Evolutionary conservation across 2,329 filamentous ascomycete species (phyloP).

Genomic region (Arthrobotrys sinensis): DNA sequence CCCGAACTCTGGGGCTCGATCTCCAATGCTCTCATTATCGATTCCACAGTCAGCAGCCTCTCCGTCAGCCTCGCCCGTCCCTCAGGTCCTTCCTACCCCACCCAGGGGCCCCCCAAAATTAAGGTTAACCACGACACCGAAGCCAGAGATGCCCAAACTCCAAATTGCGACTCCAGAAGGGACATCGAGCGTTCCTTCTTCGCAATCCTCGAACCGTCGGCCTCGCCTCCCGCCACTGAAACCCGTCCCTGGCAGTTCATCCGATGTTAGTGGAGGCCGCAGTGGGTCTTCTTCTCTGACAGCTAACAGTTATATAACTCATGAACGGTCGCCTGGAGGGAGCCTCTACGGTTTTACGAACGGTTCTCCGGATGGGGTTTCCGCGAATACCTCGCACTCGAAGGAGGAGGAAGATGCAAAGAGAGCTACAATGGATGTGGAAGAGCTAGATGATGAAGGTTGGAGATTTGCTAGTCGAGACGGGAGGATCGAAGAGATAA

Average conservation of each 20-base stretch:
- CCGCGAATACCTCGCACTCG: constrained; percentile 54
- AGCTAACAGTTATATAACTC: constrained; percentile 48
- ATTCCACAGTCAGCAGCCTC: constrained; percentile 61
- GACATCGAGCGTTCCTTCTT: constrained; percentile 56
- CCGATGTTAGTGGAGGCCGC: constrained; percentile 32
- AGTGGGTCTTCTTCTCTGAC: constrained; percentile 45
- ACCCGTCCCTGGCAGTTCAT: constrained; percentile 51
- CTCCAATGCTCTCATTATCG: constrained; percentile 62
- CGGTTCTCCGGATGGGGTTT: constrained; percentile 53
- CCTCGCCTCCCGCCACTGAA: constrained; percentile 49
- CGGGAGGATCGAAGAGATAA: constrained; percentile 87
- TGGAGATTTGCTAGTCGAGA: constrained; percentile 95
- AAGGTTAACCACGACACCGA: constrained; percentile 63
- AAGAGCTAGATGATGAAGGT: constrained; percentile 93
- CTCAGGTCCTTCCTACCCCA: constrained; percentile 51
- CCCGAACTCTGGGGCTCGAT: constrained; percentile 57
- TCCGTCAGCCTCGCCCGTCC: constrained; percentile 50
- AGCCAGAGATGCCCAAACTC: constrained; percentile 58
- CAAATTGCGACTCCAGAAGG: constrained; percentile 56
- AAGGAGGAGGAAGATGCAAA: constrained; percentile 61
- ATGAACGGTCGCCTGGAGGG: constrained; percentile 54
- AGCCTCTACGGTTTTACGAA: constrained; percentile 59
- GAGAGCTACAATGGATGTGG: constrained; percentile 76
- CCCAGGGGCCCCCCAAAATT: constrained; percentile 63
- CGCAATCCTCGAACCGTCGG: constrained; percentile 44